Base-by-base conservation (phyloP, 2,329 filamentous ascomycete species). In the Hypomyces rosellus region DNA sequence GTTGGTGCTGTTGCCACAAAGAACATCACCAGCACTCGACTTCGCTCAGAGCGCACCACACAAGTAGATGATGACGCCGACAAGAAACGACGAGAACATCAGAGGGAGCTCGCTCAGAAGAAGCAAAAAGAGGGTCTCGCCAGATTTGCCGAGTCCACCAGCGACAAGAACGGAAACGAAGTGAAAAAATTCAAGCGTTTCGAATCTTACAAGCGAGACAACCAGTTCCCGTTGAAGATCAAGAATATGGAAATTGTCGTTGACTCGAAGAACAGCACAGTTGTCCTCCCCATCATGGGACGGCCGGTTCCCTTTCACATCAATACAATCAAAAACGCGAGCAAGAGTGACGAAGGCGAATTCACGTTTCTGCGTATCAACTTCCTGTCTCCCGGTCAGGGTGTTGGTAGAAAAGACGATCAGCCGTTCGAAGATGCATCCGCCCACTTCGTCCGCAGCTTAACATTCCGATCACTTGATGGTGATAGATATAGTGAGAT, bases 111-210 rank as follows among this genome's bases (percentile, higher is more conserved):
- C 15, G 88, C 91, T 5, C 62, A 74, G 14, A 96, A 92, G 75
- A 97, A 96, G 72, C 91, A 95, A 61, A 84, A 85, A 59, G 88
- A 96, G 61, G 93, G 93, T 47, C 70, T 96, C 20, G 86, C 84
- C 15, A 81, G 89, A 55, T 99, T 95, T 65, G 83, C 89, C 39
- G 89, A 95, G 63, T 88, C 88, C 1, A 91, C 87, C 0, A 86
- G 84, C 52, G 89, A 86, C 51, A 78, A 92, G 56, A 93, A 96
- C 62, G 93, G 92, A 34, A 84, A 85, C n/a, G 86, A 93, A 58
- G 86, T 95, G 67, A 97, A 97, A 77, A 95, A 92, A 72, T 97
- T 99, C 77, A 97, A 97, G 75, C 88, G 90, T 50, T 99, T 97
- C 64, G 93, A 99, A 69, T 99, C 93, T 0, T 99, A 99, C 74